Evolutionary conservation across 2,329 filamentous ascomycete genomes (phyloP).

Genomic region (Aureobasidium sp.): DNA sequence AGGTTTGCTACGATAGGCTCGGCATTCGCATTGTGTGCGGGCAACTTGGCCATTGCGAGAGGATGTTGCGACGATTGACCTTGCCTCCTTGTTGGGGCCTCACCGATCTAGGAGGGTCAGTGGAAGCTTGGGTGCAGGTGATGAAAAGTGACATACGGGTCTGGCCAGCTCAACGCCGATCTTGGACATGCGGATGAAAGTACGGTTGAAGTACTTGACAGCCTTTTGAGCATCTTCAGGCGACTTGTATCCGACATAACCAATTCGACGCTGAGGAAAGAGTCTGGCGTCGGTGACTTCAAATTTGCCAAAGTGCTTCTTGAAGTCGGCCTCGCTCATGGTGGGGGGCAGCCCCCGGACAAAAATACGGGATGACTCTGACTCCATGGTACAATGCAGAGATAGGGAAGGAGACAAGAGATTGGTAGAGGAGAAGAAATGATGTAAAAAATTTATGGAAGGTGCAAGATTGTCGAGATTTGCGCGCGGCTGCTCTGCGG

Average conservation of each 20-base stretch:
- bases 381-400: conserved; percentile 37
- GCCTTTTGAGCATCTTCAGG: conserved; percentile 72
- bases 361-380: conserved; percentile 68
- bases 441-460: conserved; percentile 16
- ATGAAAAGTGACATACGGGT: conserved; percentile 51
- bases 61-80: conserved; percentile 19
- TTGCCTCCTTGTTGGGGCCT: conserved; percentile 17
- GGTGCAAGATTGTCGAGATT: conserved; percentile 1
- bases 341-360: conserved; percentile 72
- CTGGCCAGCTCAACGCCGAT: conserved; percentile 83
- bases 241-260: conserved; percentile 89
- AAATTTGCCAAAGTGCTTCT: conserved; percentile 77
- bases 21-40: background rate
- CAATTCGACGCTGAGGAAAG: conserved; percentile 82
- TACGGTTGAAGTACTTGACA: conserved; percentile 90
- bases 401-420: background rate
- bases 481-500: conserved; percentile 14
- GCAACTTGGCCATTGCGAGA: background rate
- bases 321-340: conserved; percentile 77
- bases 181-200: conserved; percentile 93
- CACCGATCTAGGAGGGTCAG: conserved; percentile 12
- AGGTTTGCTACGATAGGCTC: conserved; percentile 29
- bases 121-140: background rate
- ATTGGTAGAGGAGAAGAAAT: background rate
- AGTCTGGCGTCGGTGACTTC: conserved; percentile 88